A percentile compares a stretch with the other conserved stretches of the same genome.
Conservation (phyloP, 192 early-diverging fungal species). For the Gamsiella multidivaricata region DNA sequence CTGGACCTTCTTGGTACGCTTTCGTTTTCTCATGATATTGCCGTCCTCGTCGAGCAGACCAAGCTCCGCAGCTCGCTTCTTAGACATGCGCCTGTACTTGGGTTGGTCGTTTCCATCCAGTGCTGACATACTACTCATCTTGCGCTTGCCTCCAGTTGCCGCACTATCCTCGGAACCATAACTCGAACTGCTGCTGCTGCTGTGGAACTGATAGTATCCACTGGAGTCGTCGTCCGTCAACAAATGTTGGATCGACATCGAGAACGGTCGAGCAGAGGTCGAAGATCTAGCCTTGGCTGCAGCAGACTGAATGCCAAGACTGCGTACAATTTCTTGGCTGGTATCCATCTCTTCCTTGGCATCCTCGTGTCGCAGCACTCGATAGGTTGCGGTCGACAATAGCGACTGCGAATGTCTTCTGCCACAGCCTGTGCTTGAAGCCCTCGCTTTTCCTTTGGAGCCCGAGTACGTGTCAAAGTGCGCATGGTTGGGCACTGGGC, state of each 20-base stretch:
- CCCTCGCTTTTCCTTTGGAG: neutral
- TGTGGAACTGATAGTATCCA: neutral
- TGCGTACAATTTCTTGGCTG: slow-evolving; percentile 1
- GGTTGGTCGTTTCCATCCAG: slow-evolving; percentile 4
- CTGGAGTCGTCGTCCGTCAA: slow-evolving; percentile 17
- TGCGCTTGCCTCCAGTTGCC: slow-evolving; percentile 16
- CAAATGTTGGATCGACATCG: slow-evolving; percentile 39
- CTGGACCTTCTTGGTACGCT: slow-evolving; percentile 35
- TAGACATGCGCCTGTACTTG: slow-evolving; percentile 38
- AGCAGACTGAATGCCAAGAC: slow-evolving; percentile 13
- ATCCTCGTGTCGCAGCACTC: slow-evolving; percentile 36
- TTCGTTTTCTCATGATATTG: slow-evolving; percentile 28
- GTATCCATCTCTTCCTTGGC: neutral
- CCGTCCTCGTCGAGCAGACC: slow-evolving; percentile 21
- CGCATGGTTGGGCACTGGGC: neutral
- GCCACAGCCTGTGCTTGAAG: neutral
- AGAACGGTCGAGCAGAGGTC: neutral
- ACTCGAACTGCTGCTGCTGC: neutral
- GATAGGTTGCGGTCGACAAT: slow-evolving; percentile 20
- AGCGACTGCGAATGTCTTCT: slow-evolving; percentile 30
- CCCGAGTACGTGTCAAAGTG: neutral
- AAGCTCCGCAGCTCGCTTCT: slow-evolving; percentile 32
- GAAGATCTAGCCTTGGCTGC: neutral
- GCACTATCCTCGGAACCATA: neutral
- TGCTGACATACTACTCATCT: neutral